Evolutionary conservation across 2,329 filamentous ascomycete genomes (phyloP), one percentile per base, ranked within the genome.

Genomic region (Rhynchosporium secalis): DNA sequence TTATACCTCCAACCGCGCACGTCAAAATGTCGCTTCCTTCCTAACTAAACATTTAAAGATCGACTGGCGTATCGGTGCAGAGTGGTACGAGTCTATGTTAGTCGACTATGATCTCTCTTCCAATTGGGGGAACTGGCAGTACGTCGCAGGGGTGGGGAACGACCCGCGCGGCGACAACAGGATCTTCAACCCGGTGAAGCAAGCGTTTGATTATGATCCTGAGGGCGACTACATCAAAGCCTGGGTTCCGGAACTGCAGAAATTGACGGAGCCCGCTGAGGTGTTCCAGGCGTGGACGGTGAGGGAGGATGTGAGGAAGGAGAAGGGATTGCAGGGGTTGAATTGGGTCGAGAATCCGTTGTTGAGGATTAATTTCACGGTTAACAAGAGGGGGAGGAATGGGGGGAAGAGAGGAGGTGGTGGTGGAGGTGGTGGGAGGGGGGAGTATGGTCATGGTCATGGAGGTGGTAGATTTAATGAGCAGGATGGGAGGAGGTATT

Each of bases 81-180:
- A 93, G 72, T 94, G 89, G 88, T 94, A 93, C 71, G 90, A 94
- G 72, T 84, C 82, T 72, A 78, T 89, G 71, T 79, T 93, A 3
- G 79, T 88, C 36, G 91, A 95, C 72, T 92, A 93, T 72, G 90
- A 94, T 68, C 81, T 89, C 0, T 85, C 83, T 13, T 88, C 82
- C 63, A 93, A 93, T 68, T 94, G 89, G 89, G 86, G 86, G 9
- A 92, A 92, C 70, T 93, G 90, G 90, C 89, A 92, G 73, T 94
- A 94, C 65, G 84, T 91, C 0, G 83, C 90, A 0, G 90, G 90
- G 0, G 89, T 94, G 0, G 90, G 91, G 7, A 93, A 92, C 66
- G 90, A 94, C 68, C 90, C 90, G 0, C 78, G 89, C 28, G 86
- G 86, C 6, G 84, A 89, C 67, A 70, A 70, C 5, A 80, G 90